A percentile compares a stretch with the other conserved stretches of the same genome.
These are phyloP conservation scores for Lepiota brunneoincarnata DNA, from an alignment of 768 basidiomycete genomes.

Conservation along the genomic window DNA sequence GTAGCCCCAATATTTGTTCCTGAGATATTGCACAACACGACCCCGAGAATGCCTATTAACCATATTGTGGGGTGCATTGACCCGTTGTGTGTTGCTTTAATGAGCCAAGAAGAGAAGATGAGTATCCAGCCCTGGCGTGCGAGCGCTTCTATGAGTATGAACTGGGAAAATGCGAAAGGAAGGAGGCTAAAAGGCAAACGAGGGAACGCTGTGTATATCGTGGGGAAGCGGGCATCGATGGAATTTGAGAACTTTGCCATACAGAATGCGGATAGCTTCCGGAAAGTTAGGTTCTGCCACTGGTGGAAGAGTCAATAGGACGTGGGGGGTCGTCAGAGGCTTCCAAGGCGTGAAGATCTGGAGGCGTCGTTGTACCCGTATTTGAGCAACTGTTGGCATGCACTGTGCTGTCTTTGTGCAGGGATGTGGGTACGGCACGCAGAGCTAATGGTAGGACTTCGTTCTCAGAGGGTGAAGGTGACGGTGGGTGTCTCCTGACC, in stretches of 20 bases:
- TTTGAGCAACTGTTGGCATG: too few species aligned
- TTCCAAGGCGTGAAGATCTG: too few species aligned
- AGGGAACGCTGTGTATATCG: constrained; percentile 58
- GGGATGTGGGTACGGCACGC: too few species aligned
- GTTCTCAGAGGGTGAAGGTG: too few species aligned
- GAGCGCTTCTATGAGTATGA: constrained; percentile 88
- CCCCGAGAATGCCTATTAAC: constrained; percentile 68
- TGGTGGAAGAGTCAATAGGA: too few species aligned
- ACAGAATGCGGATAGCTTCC: constrained; percentile 14
- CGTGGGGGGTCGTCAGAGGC: too few species aligned
- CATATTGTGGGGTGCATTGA: constrained; percentile 53
- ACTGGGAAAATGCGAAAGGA: constrained; percentile 92
- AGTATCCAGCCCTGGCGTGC: constrained; percentile 84
- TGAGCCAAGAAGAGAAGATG: constrained; percentile 71
- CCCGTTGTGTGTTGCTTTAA: constrained; percentile 34
- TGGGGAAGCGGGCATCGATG: constrained; percentile 55
- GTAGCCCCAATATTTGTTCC: constrained; percentile 93
- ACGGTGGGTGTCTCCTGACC: too few species aligned
- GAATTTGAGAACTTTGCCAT: constrained; percentile 13
- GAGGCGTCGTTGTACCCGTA: too few species aligned
- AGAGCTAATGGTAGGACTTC: too few species aligned
- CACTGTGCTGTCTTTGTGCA: too few species aligned
- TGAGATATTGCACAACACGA: constrained; percentile 76
- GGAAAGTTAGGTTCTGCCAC: constrained; percentile 15
- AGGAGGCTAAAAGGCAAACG: constrained; percentile 81